Evolutionary conservation across 257 asterid genomes (phyloP).

Genomic region (Scutellaria barbata): DNA sequence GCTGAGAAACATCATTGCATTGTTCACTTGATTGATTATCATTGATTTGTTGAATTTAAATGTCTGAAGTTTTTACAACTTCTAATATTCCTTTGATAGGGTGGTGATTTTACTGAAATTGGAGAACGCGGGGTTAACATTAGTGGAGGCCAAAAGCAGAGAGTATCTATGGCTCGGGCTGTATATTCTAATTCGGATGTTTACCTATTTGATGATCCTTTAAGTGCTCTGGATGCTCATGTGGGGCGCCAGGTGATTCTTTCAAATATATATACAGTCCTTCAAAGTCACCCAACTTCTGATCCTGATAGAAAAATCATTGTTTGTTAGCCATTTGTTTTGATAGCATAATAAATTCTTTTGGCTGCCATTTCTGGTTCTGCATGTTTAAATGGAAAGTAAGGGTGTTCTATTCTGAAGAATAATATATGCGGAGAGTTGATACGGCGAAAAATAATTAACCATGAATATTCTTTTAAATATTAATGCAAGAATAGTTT

Average conservation of each 20-base stretch:
- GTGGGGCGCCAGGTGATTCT: conserved; percentile 89
- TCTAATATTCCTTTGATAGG: conserved; percentile 50
- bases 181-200: conserved; percentile 94
- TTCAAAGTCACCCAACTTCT: conserved; percentile 10
- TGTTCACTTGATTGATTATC: conserved; percentile 20
- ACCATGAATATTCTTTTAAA: background rate
- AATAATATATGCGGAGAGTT: conserved; percentile 13
- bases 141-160: conserved; percentile 99
- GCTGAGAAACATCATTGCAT: conserved; percentile 20
- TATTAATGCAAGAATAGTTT: conserved; percentile 12
- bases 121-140: conserved; percentile 99
- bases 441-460: conserved; percentile 2
- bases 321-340: background rate
- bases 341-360: conserved; percentile 4
- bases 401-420: background rate
- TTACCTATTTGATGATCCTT: conserved; percentile 91
- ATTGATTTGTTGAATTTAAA: conserved; percentile 21
- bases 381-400: conserved; percentile 12
- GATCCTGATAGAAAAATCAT: conserved; percentile 4
- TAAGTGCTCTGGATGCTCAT: conserved; percentile 98
- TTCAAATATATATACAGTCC: conserved; percentile 24
- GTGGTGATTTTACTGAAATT: conserved; percentile 98
- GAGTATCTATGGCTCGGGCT: conserved; percentile 99
- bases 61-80: conserved; percentile 28
- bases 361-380: conserved; percentile 22